Base-by-base conservation (phyloP, 1,284 basidiomycete genomes). In the Neotropicomus parvogracilis region DNA sequence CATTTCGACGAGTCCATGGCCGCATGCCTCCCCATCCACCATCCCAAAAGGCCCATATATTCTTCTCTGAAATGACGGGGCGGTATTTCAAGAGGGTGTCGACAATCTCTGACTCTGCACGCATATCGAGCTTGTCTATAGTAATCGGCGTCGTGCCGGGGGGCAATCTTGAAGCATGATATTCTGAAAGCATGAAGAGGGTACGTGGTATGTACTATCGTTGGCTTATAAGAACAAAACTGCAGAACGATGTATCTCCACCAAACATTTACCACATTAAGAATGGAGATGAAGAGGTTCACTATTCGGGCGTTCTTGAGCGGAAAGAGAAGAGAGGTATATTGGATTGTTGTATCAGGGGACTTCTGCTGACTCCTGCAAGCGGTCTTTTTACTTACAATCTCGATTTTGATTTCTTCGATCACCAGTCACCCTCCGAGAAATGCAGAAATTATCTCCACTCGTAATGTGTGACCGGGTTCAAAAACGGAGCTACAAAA, bases 21-120 rank as follows among this genome's bases (percentile, higher is more conserved):
- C 11, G 48, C 48, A 50, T 50, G 12, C 5, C 21, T 16, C 8
- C 16, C 49, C 48, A 50, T 6, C 49, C 48, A 5, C 26, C 24
- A 21, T 50, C 34, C 48, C 48, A 50, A 20, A 50, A 50, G 4
- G 47, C 28, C 47, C 49, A 50, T 20, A 50, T 34, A 8, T 50
- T 50, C 40, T 44, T 50, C 19, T 50, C 40, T 21, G 49, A 50
- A 14, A 35, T 33, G 24, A 42, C 48, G 19, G 47, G 39, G 12
- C 49, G 35, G 31, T 38, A 14, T 38, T 5, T 13, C 11, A 34
- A 29, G 40, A 50, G 26, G 16, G 7, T 29, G 2, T 3, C 12
- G 6, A 39, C 27, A 1, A 50, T 37, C 24, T 50, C 40, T 0
- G 34, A 37, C 29, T 50, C 48, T 33, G 38, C 19, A 17, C 28